Base-by-base conservation (phyloP, 768 basidiomycete species). In the Trametes cinnabarina region DNA sequence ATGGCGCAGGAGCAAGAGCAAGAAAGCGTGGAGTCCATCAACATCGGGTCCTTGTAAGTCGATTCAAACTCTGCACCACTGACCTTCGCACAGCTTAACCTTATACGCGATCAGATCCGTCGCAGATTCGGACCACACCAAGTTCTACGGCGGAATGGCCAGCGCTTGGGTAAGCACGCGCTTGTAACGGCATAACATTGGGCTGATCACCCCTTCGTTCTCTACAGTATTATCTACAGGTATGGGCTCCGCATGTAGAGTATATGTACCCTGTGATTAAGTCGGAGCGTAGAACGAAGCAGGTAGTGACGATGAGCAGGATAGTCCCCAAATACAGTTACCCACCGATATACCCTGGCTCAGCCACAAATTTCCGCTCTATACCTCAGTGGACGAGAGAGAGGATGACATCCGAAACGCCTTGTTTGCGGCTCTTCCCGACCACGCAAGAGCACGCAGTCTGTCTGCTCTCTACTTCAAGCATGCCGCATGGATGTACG, bases 401-500 rank as follows among this genome's bases (percentile, higher is more conserved):
- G 73, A 76, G 7, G 74, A 79, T 54, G 71, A 70, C 20, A 68
- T 83, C 19, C 78, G 82, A 23, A 69, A 63, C 37, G 73, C 74
- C 22, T 74, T 87, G 12, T 64, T 81, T 47, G 72, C 69, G 40
- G 73, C 75, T 46, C 71, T 87, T 14, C 86, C 86, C 12, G 70
- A 70, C 44, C 22, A 58, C 19, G 57, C 63, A 20, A 69, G 64
- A 55, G 69, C 74, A 4, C 71, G 69, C 46, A 57, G 66, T 35
- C 71, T 84, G 37, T 74, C 76, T 51, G 74, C 79, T 41, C 74
- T 80, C 34, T 88, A 88, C 70, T 88, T 78, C 69, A 79, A 79
- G 63, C 82, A 87, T 68, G 85, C 83, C 49, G 85, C 83, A 47
- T 88, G 86, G 86, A 85, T 87, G 87, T 86, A 68, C 61, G 86